Conservation (phyloP, 139 green algal genomes). For the Volvox africanus region DNA sequence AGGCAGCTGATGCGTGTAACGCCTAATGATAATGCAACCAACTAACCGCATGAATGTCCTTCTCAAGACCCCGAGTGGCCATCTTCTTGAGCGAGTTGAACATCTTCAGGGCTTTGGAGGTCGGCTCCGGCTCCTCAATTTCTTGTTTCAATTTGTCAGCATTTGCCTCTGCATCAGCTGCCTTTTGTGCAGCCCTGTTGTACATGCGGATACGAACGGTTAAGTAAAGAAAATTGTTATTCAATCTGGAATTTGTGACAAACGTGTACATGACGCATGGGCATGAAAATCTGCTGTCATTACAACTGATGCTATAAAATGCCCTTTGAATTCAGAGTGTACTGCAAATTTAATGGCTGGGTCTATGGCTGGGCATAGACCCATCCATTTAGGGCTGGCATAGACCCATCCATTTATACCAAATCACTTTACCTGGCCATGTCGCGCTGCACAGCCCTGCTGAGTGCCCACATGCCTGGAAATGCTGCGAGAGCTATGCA, state of each 20-base stretch:
- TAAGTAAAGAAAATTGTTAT: too few relatives aligned
- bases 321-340: too few relatives aligned
- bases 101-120: constrained; percentile 14
- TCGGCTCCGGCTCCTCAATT: constrained; percentile 16
- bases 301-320: too few relatives aligned
- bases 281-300: too few relatives aligned
- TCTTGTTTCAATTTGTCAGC: constrained; percentile 5
- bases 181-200: constrained; percentile 31
- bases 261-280: too few relatives aligned
- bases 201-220: neutral
- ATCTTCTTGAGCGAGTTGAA: constrained; percentile 30
- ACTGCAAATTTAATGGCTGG: too few relatives aligned
- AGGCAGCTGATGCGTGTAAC: too few relatives aligned
- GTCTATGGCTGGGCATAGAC: too few relatives aligned
- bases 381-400: too few relatives aligned
- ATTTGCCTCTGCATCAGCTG: constrained; percentile 25
- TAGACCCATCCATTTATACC: too few relatives aligned
- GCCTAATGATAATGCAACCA: too few relatives aligned
- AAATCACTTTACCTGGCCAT: constrained; percentile 5
- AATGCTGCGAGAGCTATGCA: neutral
- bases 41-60: constrained; percentile 31
- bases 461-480: constrained; percentile 7
- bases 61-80: constrained; percentile 7
- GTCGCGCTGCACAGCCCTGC: neutral
- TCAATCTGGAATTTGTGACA: too few relatives aligned